phyloP scores from a whole-genome alignment of 2,329 filamentous ascomycete genomes.

The Fusarium foetens region DNA sequence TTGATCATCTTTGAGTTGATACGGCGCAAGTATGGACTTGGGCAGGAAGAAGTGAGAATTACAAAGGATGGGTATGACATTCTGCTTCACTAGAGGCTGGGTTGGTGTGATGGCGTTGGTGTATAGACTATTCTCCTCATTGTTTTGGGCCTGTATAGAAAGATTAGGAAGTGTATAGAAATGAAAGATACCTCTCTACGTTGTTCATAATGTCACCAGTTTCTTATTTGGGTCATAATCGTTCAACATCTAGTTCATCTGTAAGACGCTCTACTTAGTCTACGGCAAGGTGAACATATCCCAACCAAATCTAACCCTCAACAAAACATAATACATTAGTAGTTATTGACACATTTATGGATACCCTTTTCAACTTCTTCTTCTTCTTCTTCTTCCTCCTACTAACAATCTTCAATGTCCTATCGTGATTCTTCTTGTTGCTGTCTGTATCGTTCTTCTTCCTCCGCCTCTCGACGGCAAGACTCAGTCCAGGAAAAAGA shows the following conservation, averaged over 20 bases:
- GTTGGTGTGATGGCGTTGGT: slow-evolving; percentile 19
- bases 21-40: slow-evolving; percentile 75
- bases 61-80: slow-evolving; percentile 78
- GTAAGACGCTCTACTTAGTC: background rate
- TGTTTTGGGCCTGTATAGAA: slow-evolving; percentile 2
- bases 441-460: background rate
- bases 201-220: background rate
- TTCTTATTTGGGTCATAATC: background rate
- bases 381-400: background rate
- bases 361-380: background rate
- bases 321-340: background rate
- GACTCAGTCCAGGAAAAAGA: background rate
- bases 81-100: slow-evolving; percentile 56
- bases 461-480: background rate
- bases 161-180: slow-evolving; percentile 4
- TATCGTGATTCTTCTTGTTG: rapidly evolving
- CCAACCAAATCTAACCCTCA: background rate
- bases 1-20: slow-evolving; percentile 83
- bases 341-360: too few species aligned
- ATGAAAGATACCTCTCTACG: background rate
- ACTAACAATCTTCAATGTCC: rapidly evolving
- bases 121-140: slow-evolving; percentile 34
- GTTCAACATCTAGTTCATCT: background rate
- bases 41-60: slow-evolving; percentile 70
- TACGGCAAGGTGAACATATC: background rate